Base-by-base conservation (phyloP, 352 stramenopile genomes). In the Albugo laibachii region DNA sequence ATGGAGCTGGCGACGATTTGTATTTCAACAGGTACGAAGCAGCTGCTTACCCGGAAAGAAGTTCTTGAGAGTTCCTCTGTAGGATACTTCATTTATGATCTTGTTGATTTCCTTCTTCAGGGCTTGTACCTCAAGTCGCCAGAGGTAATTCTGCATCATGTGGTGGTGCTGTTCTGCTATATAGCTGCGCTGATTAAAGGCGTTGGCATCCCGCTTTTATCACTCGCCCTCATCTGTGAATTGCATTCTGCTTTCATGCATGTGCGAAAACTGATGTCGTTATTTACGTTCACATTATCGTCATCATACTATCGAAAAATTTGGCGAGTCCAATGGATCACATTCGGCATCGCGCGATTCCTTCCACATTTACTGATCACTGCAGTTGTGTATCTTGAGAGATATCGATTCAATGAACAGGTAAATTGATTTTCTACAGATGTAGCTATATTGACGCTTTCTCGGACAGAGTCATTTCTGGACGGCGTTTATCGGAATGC, bases 181-280 rank as follows among this genome's bases (percentile, higher is more conserved):
- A 79, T 77, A 50, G 74, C 74, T 8, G 74, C 74, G 27, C 58
- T 86, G 11, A 67, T 61, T 36, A 86, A 83, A 58, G 83, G 63
- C 0, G 65, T 79, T 2, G 74, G 74, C 31, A 67, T 86, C 38
- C 71, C 74, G 34, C 56, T 86, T 45, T 66, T 86, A 20, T 79
- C 69, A 14, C 53, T 86, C 12, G 74, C 74, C 12, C 60, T 86
- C 37, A 49, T 80, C 10, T 86, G 74, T 36, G 74, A 86, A 48
- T 50, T 86, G n/a, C 74, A 86, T 56, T 86, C 74, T 31, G 62
- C 70, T 2, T 75, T 69, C 56, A 81, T 86, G 74, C 74, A 86
- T 44, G 47, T 66, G 45, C 66, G 74, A 37, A 86, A 83, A 59
- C 60, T 86, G 15, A 56, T 86, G 58, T 52, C 61, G 24, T 8